phyloP scores from a whole-genome alignment of 2,329 filamentous ascomycete genomes.

The Phyllosticta capitalensis region DNA sequence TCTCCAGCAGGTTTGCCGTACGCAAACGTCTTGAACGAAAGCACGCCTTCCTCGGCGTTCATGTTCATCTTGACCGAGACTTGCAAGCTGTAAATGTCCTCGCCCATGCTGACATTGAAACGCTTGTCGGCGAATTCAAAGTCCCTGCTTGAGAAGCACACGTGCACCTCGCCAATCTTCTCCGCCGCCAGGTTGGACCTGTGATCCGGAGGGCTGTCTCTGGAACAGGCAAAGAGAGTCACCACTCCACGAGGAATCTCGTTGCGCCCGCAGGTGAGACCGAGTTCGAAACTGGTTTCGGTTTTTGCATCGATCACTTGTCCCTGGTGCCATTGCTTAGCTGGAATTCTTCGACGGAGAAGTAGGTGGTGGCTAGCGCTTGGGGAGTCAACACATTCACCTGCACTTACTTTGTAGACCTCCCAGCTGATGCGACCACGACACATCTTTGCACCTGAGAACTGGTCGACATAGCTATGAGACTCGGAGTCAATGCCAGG shows the following conservation, averaged over 20 bases:
- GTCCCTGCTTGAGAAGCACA: not conserved
- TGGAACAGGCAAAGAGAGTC: not conserved
- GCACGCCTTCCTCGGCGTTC: not conserved
- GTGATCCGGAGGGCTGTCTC: not conserved
- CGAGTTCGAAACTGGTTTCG: too few relatives aligned
- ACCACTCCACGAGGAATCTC: too few relatives aligned
- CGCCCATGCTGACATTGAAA: not conserved
- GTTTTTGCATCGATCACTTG: too few relatives aligned
- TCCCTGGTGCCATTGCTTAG: too few relatives aligned
- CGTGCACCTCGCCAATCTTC: not conserved
- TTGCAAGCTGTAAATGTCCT: not conserved
- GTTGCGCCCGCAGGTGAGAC: too few relatives aligned
- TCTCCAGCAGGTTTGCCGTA: not conserved
- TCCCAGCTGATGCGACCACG: not conserved
- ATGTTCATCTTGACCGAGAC: not conserved
- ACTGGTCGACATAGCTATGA: not conserved
- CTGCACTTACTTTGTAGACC: not conserved
- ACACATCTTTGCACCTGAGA: not conserved
- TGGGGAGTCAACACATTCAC: too few relatives aligned
- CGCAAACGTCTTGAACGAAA: not conserved
- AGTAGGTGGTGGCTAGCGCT: too few relatives aligned
- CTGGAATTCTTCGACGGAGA: too few relatives aligned
- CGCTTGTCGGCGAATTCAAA: not conserved
- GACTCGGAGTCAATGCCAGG: not conserved
- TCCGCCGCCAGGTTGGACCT: not conserved